Conservation (phyloP, 1,284 basidiomycete genomes). For the Hymenochaete sp. region DNA sequence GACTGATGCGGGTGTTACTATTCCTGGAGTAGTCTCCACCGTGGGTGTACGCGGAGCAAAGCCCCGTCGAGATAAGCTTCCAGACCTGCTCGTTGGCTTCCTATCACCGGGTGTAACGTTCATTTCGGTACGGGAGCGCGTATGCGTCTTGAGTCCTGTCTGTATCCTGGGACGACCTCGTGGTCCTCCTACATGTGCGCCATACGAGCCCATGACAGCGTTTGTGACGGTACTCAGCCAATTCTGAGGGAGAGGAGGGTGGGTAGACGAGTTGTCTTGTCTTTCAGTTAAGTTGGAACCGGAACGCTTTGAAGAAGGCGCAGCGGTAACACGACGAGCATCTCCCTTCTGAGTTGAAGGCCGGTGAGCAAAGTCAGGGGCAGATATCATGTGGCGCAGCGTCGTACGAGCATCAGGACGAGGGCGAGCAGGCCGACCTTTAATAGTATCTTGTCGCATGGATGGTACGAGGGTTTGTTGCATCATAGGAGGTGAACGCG, state of each 20-base stretch:
- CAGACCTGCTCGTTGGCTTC: neutral
- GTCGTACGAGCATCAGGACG: constrained; percentile 50
- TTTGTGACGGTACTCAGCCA: constrained; percentile 59
- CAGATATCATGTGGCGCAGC: constrained; percentile 61
- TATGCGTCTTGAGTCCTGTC: constrained; percentile 3
- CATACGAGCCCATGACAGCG: constrained; percentile 39
- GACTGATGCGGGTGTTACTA: constrained; percentile 16
- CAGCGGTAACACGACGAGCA: constrained; percentile 4
- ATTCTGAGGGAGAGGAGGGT: constrained; percentile 43
- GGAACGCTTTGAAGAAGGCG: constrained; percentile 13
- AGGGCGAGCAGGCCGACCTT: neutral
- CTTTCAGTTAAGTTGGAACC: neutral
- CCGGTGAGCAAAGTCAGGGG: constrained; percentile 43
- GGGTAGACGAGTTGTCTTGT: constrained; percentile 16
- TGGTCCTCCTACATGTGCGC: constrained; percentile 38
- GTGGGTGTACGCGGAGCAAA: constrained; percentile 10
- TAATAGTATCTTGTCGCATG: neutral
- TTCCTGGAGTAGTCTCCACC: constrained; percentile 8
- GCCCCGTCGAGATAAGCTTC: constrained; percentile 4
- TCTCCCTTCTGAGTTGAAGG: constrained; percentile 27
- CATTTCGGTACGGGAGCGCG: constrained; percentile 23
- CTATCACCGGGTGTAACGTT: constrained; percentile 31
- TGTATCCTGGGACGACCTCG: constrained; percentile 5
- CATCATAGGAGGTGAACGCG: constrained; percentile 8
- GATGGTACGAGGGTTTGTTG: neutral